phyloP scores from a whole-genome alignment of 2,329 filamentous ascomycete species.

The Alternaria viburni region DNA sequence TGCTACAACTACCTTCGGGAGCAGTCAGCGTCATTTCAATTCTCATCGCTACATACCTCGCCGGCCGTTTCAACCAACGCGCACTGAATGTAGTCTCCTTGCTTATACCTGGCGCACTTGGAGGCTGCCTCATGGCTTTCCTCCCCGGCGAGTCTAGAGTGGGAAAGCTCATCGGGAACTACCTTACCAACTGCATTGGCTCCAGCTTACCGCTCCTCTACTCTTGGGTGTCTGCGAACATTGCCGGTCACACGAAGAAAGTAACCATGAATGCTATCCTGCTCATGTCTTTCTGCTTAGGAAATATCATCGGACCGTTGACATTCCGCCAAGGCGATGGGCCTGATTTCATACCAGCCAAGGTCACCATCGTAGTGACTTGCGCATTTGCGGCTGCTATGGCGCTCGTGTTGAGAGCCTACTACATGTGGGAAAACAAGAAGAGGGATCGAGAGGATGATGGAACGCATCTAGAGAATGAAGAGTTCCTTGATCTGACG shows the following conservation, averaged over 20 bases:
- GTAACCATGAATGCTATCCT: constrained; percentile 62
- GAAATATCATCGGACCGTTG: constrained; percentile 52
- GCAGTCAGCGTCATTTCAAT: constrained; percentile 30
- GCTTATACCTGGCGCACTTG: constrained; percentile 26
- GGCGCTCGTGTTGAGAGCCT: constrained; percentile 37
- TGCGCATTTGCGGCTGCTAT: constrained; percentile 50
- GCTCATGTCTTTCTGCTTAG: constrained; percentile 51
- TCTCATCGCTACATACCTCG: constrained; percentile 30
- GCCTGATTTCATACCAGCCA: constrained; percentile 50
- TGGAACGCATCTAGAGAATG: constrained; percentile 24
- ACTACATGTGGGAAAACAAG: constrained; percentile 39
- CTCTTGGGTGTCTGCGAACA: constrained; percentile 57
- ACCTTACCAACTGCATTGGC: constrained; percentile 54
- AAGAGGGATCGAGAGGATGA: constrained; percentile 27
- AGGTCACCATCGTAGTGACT: constrained; percentile 49
- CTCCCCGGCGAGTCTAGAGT: constrained; percentile 19
- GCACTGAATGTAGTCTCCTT: constrained; percentile 24
- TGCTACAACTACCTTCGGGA: constrained; percentile 39
- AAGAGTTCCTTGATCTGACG: constrained; percentile 47
- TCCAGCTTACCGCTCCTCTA: constrained; percentile 39
- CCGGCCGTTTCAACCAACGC: constrained; percentile 31
- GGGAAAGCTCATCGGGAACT: constrained; percentile 46
- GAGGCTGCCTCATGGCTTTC: constrained; percentile 31
- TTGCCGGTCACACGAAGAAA: constrained; percentile 50
- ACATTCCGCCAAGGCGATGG: constrained; percentile 49